Evolutionary conservation across 306 rosid species (phyloP).

Genomic region (Castanea crenata): DNA sequence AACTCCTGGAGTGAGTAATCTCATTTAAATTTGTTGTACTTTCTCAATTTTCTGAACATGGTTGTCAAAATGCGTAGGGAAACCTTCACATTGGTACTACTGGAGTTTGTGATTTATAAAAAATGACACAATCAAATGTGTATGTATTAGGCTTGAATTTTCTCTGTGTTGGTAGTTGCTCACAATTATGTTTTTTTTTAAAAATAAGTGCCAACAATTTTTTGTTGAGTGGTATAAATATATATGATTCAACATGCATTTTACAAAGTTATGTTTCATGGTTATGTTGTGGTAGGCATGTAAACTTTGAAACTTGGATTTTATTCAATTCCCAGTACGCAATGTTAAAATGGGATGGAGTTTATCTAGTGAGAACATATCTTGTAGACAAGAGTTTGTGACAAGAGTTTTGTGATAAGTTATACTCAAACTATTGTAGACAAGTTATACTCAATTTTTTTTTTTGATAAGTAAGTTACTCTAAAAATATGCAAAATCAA

Average conservation of each 20-base stretch:
- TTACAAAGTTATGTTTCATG: neutral
- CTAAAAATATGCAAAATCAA: too few relatives aligned
- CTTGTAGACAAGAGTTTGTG: neutral
- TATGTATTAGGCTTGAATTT: neutral
- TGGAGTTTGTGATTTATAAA: neutral
- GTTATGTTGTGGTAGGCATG: neutral
- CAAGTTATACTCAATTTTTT: too few relatives aligned
- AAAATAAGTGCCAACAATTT: too few relatives aligned
- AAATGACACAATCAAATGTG: neutral
- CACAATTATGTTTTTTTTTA: too few relatives aligned
- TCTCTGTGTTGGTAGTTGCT: neutral
- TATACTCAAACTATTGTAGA: too few relatives aligned
- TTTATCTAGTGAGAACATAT: neutral
- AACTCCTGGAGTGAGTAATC: conserved; percentile 90
- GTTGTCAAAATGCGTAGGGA: conserved; percentile 14
- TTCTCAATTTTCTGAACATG: conserved; percentile 17
- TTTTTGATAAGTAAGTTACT: too few relatives aligned
- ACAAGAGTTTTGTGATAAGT: too few relatives aligned
- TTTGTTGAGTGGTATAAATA: neutral
- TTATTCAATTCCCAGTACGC: neutral
- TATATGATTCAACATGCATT: neutral
- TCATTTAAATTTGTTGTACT: conserved; percentile 28
- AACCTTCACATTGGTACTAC: neutral
- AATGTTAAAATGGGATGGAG: neutral
- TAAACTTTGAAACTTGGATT: neutral